A percentile compares a stretch with the other conserved stretches of the same genome.
These are phyloP conservation scores for Lodderomyces metapsilosis DNA, from an alignment of 1,139 yeast species.

Conservation along the genomic window DNA sequence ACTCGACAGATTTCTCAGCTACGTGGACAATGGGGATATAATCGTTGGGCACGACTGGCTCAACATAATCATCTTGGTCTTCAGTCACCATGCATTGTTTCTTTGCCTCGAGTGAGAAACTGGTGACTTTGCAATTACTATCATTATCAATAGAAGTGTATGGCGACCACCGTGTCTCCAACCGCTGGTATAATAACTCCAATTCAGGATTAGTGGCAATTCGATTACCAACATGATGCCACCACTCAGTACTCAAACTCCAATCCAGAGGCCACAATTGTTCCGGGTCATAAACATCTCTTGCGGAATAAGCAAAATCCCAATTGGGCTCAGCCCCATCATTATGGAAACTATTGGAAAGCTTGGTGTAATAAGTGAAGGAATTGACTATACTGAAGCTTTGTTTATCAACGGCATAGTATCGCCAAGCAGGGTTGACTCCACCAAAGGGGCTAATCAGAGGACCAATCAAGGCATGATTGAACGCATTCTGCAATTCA, in stretches of 20 bases:
- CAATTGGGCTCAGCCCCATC: slow-evolving; percentile 31
- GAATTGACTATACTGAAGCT: slow-evolving; percentile 29
- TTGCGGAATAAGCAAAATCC: slow-evolving; percentile 29
- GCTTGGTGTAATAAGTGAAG: slow-evolving; percentile 28
- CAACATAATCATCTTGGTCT: slow-evolving; percentile 24
- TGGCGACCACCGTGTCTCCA: slow-evolving; percentile 15
- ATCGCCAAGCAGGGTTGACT: slow-evolving; percentile 33
- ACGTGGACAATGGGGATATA: slow-evolving; percentile 20
- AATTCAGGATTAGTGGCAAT: slow-evolving; percentile 18
- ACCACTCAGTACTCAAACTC: slow-evolving; percentile 27
- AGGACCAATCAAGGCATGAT: slow-evolving; percentile 31
- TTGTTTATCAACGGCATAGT: slow-evolving; percentile 29
- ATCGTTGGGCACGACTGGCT: slow-evolving; percentile 17
- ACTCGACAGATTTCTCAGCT: slow-evolving; percentile 17
- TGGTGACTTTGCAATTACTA: slow-evolving; percentile 23
- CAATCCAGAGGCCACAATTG: slow-evolving; percentile 26
- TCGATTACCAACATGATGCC: slow-evolving; percentile 21
- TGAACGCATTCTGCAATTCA: slow-evolving; percentile 20
- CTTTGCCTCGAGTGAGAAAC: slow-evolving; percentile 23
- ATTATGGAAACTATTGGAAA: slow-evolving; percentile 27
- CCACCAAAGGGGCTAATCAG: slow-evolving; percentile 29
- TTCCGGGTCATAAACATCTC: slow-evolving; percentile 28
- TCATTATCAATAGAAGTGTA: slow-evolving; percentile 13
- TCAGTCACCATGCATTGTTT: slow-evolving; percentile 25
- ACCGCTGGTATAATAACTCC: slow-evolving; percentile 15